Base-by-base conservation (phyloP, 2,329 filamentous ascomycete species). In the Penicillium sp. region DNA sequence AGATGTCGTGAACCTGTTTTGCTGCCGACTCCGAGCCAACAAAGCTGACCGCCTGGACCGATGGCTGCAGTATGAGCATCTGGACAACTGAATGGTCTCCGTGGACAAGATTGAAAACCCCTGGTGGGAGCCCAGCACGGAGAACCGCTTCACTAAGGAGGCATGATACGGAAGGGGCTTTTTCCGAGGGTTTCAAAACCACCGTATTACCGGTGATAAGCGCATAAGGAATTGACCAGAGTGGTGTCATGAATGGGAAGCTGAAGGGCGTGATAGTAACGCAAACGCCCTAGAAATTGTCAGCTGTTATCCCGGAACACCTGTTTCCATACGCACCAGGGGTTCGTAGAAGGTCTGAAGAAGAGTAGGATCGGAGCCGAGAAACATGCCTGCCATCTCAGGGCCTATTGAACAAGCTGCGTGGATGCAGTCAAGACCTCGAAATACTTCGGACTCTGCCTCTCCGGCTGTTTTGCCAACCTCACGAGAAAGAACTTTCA, bases 11-110 rank as follows among this genome's bases (percentile, higher is more conserved):
- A 64, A 85, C 84, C 67, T 84, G 84, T 59, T 84, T 79, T 28
- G 81, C 81, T 6, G 80, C 81, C 57, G 77, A 76, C 71, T 84
- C 84, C 65, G 76, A 77, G 42, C 81, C 81, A 14, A 85, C 81
- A 52, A 85, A 85, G 60, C 74, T 79, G 53, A 85, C 75, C 35
- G 81, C 81, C 71, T 83, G 83, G 70, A 84, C 82, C 44, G 71
- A 69, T 1, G 81, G 81, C 62, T 83, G 80, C 52, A 82, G 79
- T 51, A 84, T 73, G 57, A 85, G 81, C 67, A 82, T 84, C 65
- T 84, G 78, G 27, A 83, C 79, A 0, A 80, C 79, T 63, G 76
- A 78, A 44, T 79, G 77, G 1, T 78, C 69, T 32, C 81, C 81
- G 61, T 84, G 81, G 31, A 84, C 72, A 52, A 85, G 75, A 68